These are phyloP conservation scores for Wallacemonas sp. DNA, from an alignment of 208 protist species.

Conservation along the genomic window DNA sequence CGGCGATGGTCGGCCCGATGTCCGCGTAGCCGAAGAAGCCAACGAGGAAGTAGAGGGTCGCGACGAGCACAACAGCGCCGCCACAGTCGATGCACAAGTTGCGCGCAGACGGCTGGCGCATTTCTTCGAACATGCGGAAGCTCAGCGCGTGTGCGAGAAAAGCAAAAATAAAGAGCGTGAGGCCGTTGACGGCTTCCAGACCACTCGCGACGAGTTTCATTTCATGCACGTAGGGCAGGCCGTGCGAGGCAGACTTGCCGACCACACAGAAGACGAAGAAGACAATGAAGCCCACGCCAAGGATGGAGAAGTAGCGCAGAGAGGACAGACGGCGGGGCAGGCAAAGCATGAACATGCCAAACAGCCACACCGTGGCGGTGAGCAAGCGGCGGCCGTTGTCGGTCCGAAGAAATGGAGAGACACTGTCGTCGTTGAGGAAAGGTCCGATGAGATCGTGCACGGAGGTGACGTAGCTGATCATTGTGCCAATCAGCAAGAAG, in stretches of 20 bases:
- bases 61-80: conserved; percentile 39
- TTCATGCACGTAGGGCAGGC: conserved; percentile 31
- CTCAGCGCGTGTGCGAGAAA: conserved; percentile 45
- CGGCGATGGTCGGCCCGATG: conserved; percentile 32
- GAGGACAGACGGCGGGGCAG: conserved; percentile 65
- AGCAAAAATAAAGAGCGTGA: conserved; percentile 59
- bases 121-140: conserved; percentile 44
- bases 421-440: conserved; percentile 30
- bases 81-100: conserved; percentile 16
- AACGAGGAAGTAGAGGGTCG: conserved; percentile 49
- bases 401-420: conserved; percentile 29
- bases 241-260: conserved; percentile 31
- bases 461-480: conserved; percentile 60
- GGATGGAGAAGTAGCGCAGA: conserved; percentile 64
- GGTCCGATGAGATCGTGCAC: conserved; percentile 45
- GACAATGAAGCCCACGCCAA: conserved; percentile 59
- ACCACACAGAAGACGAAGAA: conserved; percentile 68
- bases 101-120: conserved; percentile 21
- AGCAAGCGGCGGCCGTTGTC: conserved; percentile 42
- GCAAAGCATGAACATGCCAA: conserved; percentile 60
- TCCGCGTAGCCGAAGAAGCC: conserved; percentile 72
- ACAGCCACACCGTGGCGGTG: conserved; percentile 44
- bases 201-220: conserved; percentile 35
- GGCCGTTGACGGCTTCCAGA: conserved; percentile 34
- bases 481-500: conserved; percentile 47